Evolutionary conservation across 176 grass and related monocot genomes (phyloP), one percentile per base, ranked within the genome.

Genomic region (Oryza officinalis): DNA sequence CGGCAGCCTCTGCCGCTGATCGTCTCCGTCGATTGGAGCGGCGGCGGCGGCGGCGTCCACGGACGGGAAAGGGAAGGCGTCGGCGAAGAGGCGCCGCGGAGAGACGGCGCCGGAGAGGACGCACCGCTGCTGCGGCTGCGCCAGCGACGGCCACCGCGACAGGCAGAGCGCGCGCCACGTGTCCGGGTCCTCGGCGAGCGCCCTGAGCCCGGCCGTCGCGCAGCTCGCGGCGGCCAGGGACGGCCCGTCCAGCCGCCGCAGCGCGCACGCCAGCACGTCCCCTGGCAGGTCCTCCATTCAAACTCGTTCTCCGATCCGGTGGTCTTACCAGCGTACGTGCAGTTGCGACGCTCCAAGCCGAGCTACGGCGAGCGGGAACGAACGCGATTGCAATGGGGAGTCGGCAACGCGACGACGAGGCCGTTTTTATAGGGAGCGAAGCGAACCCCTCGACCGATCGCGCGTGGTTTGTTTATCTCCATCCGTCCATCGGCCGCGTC

Each of bases 141-240:
- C 66, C 2, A 93, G 81, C 10, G 91, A 93, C 4, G 85, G 81
- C 91, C 91, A 93, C 0, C 77, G 71, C 10, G 81, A 31, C 40
- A 90, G 32, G 85, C 91, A 90, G 84, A 93, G 87, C 61, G 86
- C 85, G 38, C 88, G 87, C 91, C 91, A 93, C 60, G 88, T 86
- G 1, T 31, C 87, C 28, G 73, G 85, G 81, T 87, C 81, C 0
- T 73, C 63, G 81, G 87, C 77, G 30, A 93, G 85, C 60, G 78
- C 74, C 0, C 81, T 78, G 78, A 93, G 81, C 10, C 77, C 47
- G 10, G 68, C 2, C 10, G 71, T 85, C 3, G 91, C 85, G 88
- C 88, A 93, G 85, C 87, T 76, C 27, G 78, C 81, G 25, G 91
- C 81, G 43, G 85, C 87, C 18, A 93, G 85, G 11, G 91, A 72